Percentiles rank a stretch among this genome's conserved stretches.
Conservation (phyloP, 208 protist species). For the Leishmania tarentolae region DNA sequence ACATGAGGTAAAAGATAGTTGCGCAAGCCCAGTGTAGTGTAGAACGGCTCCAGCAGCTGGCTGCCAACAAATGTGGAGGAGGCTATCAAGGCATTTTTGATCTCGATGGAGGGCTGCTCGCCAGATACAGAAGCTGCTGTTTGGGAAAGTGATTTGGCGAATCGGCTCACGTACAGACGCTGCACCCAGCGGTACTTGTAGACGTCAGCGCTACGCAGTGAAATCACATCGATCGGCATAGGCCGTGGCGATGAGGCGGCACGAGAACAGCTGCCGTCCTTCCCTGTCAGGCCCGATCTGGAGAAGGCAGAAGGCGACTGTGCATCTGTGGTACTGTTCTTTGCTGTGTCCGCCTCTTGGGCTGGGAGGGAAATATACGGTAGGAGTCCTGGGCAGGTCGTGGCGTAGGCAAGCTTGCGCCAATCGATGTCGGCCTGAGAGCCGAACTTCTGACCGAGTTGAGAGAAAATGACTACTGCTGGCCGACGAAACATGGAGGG, state of each 20-base stretch:
- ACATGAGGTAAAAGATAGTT: conserved; percentile 86
- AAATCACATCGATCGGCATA: conserved; percentile 83
- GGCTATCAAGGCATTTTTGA: conserved; percentile 43
- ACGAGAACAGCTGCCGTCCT: background rate
- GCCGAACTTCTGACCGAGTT: conserved; percentile 84
- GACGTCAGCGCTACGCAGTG: conserved; percentile 78
- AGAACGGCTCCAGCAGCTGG: conserved; percentile 76
- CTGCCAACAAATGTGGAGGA: conserved; percentile 82
- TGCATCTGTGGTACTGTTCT: background rate
- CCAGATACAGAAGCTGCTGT: background rate
- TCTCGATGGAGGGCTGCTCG: conserved; percentile 4
- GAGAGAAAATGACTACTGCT: conserved; percentile 81
- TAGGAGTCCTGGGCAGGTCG: conserved; percentile 62
- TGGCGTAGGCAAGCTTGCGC: conserved; percentile 72
- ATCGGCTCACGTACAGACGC: conserved; percentile 68
- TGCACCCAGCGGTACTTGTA: conserved; percentile 88
- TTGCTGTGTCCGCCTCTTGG: conserved; percentile 1
- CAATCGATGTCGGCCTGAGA: conserved; percentile 72
- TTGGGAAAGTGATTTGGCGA: conserved; percentile 56
- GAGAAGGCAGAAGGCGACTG: conserved; percentile 6
- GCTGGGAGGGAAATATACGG: conserved; percentile 41
- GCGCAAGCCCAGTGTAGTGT: conserved; percentile 60
- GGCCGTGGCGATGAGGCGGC: conserved; percentile 1
- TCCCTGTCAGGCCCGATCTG: conserved; percentile 4
- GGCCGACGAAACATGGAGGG: conserved; percentile 65